Conservation (phyloP, 2,329 filamentous ascomycete species). For the Fusarium devonianum region DNA sequence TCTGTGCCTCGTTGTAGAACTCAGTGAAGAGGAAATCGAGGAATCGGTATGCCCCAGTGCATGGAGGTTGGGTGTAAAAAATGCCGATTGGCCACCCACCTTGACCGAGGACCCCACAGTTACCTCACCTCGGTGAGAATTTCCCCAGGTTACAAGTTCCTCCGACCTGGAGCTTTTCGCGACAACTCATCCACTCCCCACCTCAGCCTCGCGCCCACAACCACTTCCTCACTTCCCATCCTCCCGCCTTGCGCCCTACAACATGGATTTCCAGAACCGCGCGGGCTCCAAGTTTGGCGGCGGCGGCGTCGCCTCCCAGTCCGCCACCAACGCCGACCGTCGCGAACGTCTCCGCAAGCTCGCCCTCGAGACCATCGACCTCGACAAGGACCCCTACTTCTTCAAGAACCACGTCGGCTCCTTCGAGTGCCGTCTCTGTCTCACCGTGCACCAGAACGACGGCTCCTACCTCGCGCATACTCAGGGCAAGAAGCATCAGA, state of each 20-base stretch:
- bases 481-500: constrained; percentile 98
- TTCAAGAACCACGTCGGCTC: constrained; percentile 99
- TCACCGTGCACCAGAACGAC: constrained; percentile 99
- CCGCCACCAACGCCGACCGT: constrained; percentile 93
- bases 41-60: too few relatives aligned
- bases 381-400: constrained; percentile 99
- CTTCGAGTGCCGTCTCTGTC: constrained; percentile 95
- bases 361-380: constrained; percentile 97
- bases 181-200: constrained; percentile 9
- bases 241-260: not conserved
- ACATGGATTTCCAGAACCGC: constrained; percentile 86
- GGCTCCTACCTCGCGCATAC: constrained; percentile 98
- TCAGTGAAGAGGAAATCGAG: too few relatives aligned
- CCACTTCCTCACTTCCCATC: not conserved
- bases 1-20: too few relatives aligned
- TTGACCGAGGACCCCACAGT: constrained; percentile 4
- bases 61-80: not conserved
- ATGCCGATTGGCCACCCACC: constrained; percentile 26
- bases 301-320: constrained; percentile 92
- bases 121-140: constrained; percentile 18
- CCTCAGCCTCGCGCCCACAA: constrained; percentile 22
- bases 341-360: constrained; percentile 97
- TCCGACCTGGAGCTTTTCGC: constrained; percentile 30
- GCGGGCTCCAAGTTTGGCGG: constrained; percentile 98
- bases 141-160: constrained; percentile 3